phyloP scores from a whole-genome alignment of 441 rosid species.

The Corymbia citriodora region DNA sequence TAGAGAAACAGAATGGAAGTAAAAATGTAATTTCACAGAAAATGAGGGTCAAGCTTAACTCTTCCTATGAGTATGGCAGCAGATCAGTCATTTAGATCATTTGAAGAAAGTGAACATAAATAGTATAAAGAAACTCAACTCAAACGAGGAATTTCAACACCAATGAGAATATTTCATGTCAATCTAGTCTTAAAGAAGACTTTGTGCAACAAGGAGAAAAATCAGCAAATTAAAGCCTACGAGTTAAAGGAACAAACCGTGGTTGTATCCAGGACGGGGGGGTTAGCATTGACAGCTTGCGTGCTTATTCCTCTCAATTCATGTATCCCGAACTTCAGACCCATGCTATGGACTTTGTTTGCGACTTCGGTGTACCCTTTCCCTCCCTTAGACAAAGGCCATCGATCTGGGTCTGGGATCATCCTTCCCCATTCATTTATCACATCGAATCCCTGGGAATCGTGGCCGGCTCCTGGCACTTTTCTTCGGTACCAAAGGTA shows the following conservation, averaged over 20 bases:
- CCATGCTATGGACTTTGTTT: conserved; percentile 66
- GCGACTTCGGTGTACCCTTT: conserved; percentile 80
- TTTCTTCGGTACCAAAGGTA: conserved; percentile 91
- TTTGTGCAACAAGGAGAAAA: not conserved
- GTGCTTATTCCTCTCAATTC: conserved; percentile 92
- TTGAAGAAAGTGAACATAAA: not conserved
- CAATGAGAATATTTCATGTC: not conserved
- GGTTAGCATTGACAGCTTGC: conserved; percentile 77
- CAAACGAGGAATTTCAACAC: not conserved
- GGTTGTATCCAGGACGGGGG: conserved; percentile 52
- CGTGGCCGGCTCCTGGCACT: conserved; percentile 60
- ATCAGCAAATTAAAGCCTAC: not conserved
- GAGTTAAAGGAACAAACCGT: conserved; percentile 30
- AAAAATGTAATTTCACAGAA: not conserved
- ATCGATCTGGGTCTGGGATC: conserved; percentile 70
- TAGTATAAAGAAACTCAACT: not conserved
- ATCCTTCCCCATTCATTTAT: conserved; percentile 94
- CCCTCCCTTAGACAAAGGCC: conserved; percentile 82
- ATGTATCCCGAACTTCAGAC: conserved; percentile 94
- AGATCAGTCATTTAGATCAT: not conserved
- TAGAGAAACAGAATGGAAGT: conserved; percentile 4
- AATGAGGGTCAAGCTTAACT: not conserved
- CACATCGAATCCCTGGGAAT: conserved; percentile 81
- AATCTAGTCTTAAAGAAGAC: not conserved
- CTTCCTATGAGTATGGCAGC: not conserved